Percentiles rank a stretch among this genome's conserved stretches.
These are phyloP conservation scores for Smittium culicis DNA, from an alignment of 371 early-diverging fungal genomes.

Conservation along the genomic window DNA sequence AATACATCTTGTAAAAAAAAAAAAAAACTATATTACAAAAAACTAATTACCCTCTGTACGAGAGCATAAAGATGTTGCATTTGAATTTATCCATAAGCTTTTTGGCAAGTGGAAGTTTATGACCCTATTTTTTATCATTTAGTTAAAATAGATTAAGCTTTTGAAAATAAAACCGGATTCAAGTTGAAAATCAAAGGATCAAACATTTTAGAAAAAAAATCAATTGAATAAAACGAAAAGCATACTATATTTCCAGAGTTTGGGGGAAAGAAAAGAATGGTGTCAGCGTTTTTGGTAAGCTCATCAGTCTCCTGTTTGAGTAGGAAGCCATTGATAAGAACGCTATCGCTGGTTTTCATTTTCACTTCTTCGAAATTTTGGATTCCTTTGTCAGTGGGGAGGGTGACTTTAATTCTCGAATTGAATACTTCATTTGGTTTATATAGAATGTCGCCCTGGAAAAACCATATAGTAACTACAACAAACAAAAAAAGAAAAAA, in stretches of 20 bases:
- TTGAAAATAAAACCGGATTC: too few relatives aligned
- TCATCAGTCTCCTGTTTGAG: constrained; percentile 45
- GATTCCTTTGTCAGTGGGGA: constrained; percentile 52
- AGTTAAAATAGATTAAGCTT: too few relatives aligned
- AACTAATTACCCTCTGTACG: constrained; percentile 59
- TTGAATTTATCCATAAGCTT: constrained; percentile 42
- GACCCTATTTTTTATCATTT: constrained; percentile 90
- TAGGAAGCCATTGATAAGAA: constrained; percentile 62
- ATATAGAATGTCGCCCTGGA: background rate
- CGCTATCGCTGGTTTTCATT: constrained; percentile 61
- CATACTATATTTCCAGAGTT: constrained; percentile 87
- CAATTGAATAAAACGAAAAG: background rate
- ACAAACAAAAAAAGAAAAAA: background rate
- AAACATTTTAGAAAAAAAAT: background rate
- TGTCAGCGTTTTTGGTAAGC: constrained; percentile 43
- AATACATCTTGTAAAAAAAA: too few relatives aligned
- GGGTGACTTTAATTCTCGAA: constrained; percentile 41
- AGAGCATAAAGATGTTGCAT: constrained; percentile 84
- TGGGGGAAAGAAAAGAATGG: constrained; percentile 78
- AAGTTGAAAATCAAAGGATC: background rate
- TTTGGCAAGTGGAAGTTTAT: constrained; percentile 59
- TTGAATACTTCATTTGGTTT: background rate
- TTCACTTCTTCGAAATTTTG: constrained; percentile 50
- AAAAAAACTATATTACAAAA: background rate
- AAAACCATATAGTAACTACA: background rate